phyloP scores from a whole-genome alignment of 768 basidiomycete genomes.

The Amanita brunnescens region DNA sequence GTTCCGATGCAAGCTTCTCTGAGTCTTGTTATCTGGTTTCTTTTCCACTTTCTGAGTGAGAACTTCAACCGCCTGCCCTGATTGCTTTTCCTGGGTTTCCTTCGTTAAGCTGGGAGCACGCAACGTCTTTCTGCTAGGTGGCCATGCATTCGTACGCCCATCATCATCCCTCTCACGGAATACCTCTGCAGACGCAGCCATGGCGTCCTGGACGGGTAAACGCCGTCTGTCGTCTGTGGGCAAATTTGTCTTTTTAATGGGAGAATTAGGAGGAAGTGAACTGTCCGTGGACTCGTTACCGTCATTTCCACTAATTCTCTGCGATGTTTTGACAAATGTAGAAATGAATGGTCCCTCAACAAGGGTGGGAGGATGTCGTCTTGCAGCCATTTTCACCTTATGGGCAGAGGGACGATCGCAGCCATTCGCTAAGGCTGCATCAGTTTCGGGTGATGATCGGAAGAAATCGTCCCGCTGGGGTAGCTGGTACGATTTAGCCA shows the following conservation, averaged over 20 bases:
- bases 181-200: not conserved
- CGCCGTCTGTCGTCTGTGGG: not conserved
- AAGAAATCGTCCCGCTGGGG: not conserved
- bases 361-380: conserved; percentile 12
- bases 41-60: too few species aligned
- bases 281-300: conserved; percentile 11
- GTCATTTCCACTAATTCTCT: not conserved
- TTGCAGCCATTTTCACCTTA: conserved; percentile 4
- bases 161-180: not conserved
- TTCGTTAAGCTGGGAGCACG: not conserved
- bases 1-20: not conserved
- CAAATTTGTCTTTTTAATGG: not conserved
- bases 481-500: not conserved
- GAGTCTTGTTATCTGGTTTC: not conserved
- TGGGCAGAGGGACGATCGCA: not conserved
- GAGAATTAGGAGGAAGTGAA: not conserved
- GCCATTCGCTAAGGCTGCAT: not conserved
- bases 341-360: conserved; percentile 24
- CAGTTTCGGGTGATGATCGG: conserved; percentile 2
- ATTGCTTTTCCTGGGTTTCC: not conserved
- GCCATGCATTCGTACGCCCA: conserved; percentile 18
- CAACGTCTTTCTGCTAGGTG: conserved; percentile 15
- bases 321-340: conserved; percentile 13
- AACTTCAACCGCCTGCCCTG: not conserved
- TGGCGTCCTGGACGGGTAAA: not conserved